phyloP scores from a whole-genome alignment of 1,284 basidiomycete species.

The Ustilago vetiveriae region DNA sequence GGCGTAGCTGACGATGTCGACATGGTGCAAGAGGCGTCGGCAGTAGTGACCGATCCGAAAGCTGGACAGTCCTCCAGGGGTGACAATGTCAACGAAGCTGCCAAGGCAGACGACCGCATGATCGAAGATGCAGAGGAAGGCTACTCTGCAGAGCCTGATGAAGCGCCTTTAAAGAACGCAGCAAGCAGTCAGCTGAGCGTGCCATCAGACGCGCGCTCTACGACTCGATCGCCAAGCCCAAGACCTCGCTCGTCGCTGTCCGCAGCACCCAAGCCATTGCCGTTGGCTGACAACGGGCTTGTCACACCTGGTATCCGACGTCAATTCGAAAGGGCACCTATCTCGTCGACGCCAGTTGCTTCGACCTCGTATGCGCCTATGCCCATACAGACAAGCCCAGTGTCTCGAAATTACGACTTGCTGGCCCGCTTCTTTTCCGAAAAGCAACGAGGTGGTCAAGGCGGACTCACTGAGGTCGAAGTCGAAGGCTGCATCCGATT shows the following conservation, averaged over 20 bases:
- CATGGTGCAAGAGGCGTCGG: constrained; percentile 5
- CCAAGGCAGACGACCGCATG: constrained; percentile 30
- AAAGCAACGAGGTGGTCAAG: constrained; percentile 45
- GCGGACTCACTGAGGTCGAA: constrained; percentile 52
- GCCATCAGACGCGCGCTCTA: not conserved
- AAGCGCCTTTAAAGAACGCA: not conserved
- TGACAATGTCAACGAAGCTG: constrained; percentile 9
- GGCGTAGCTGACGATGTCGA: constrained; percentile 24
- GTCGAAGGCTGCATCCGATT: constrained; percentile 52
- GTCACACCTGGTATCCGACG: constrained; percentile 44
- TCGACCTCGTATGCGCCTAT: constrained; percentile 15
- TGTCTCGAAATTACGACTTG: constrained; percentile 56
- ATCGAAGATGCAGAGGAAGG: constrained; percentile 37
- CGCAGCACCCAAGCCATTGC: constrained; percentile 18
- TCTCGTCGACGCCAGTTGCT: constrained; percentile 12
- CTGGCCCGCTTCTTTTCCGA: constrained; percentile 57
- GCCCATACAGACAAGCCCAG: constrained; percentile 33
- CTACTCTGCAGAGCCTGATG: not conserved
- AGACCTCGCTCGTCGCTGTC: constrained; percentile 13
- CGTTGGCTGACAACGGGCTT: constrained; percentile 28
- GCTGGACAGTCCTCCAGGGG: not conserved
- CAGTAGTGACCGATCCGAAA: not conserved
- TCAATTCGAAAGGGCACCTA: constrained; percentile 6
- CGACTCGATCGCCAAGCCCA: constrained; percentile 15
- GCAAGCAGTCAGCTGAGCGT: constrained; percentile 7